phyloP scores from a whole-genome alignment of 2,329 filamentous ascomycete genomes.

The Aspergillus aculeatinus region DNA sequence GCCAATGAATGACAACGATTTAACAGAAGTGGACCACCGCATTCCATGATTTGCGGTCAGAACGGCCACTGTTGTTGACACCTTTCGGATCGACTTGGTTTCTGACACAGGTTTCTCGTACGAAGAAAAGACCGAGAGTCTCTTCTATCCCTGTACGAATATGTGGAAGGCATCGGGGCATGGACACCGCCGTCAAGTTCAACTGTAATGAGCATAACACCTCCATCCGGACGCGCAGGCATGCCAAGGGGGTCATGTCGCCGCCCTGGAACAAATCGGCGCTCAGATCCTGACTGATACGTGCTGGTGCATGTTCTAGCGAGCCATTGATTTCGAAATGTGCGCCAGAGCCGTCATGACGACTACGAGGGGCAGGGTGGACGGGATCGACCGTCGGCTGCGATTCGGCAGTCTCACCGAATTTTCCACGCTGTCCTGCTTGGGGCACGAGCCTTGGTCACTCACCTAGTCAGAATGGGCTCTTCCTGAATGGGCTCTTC shows the following conservation, averaged over 20 bases:
- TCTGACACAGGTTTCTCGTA: conserved; percentile 37
- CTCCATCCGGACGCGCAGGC: conserved; percentile 19
- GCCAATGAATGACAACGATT: background rate
- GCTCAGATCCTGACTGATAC: conserved; percentile 46
- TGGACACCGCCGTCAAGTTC: conserved; percentile 16
- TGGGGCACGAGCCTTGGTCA: background rate
- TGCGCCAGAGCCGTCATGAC: conserved; percentile 8
- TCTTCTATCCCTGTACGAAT: conserved; percentile 6
- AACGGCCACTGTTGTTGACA: conserved; percentile 21
- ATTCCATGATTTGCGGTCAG: conserved; percentile 13
- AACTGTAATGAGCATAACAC: conserved; percentile 15
- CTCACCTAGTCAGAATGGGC: background rate
- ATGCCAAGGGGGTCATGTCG: conserved; percentile 29
- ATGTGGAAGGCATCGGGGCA: conserved; percentile 20
- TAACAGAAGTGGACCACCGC: conserved; percentile 7
- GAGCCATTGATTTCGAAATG: conserved; percentile 39
- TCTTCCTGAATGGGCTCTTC: background rate
- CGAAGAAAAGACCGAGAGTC: conserved; percentile 33
- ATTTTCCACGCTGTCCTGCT: conserved; percentile 27
- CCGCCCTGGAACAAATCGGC: conserved; percentile 38
- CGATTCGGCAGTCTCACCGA: conserved; percentile 27
- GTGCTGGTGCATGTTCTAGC: conserved; percentile 49
- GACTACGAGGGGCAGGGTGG: conserved; percentile 39
- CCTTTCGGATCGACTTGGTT: conserved; percentile 35
- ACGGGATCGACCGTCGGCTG: conserved; percentile 19